Conservation (phyloP, 2,329 filamentous ascomycete genomes). For the Arthrobotrys sinensis region DNA sequence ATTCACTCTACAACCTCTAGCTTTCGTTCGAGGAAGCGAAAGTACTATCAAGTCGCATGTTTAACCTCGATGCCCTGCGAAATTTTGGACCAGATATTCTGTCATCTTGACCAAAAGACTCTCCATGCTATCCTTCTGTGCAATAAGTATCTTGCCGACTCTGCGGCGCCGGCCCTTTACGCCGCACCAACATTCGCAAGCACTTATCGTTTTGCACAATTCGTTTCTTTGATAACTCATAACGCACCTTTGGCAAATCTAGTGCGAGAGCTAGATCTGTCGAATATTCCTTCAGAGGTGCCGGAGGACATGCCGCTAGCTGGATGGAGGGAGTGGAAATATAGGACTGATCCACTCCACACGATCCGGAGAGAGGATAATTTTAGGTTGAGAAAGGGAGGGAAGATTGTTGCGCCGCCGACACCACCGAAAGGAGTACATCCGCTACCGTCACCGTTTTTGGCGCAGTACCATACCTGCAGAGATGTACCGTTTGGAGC, state of each 20-base stretch:
- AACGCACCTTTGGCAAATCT: conserved; percentile 63
- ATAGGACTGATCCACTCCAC: conserved; percentile 62
- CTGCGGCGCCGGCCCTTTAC: conserved; percentile 63
- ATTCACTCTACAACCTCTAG: conserved; percentile 63
- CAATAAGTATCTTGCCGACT: conserved; percentile 63
- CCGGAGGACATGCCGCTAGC: conserved; percentile 63
- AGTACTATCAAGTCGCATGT: conserved; percentile 63
- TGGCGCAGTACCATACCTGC: conserved; percentile 63
- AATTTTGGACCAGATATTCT: conserved; percentile 64
- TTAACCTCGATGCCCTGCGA: conserved; percentile 64
- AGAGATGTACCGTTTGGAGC: conserved; percentile 64
- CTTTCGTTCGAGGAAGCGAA: conserved; percentile 63
- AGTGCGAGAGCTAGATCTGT: conserved; percentile 64
- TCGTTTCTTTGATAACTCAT: conserved; percentile 64
- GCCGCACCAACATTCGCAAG: conserved; percentile 62
- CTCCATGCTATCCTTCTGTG: conserved; percentile 63
- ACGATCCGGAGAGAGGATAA: conserved; percentile 59
- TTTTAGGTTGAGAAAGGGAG: conserved; percentile 40
- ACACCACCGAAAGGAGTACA: conserved; percentile 50
- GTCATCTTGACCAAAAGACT: conserved; percentile 63
- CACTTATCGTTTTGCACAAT: conserved; percentile 65
- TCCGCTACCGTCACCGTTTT: conserved; percentile 63
- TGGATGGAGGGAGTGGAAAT: conserved; percentile 65
- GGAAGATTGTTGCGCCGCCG: conserved; percentile 24
- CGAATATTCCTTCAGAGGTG: conserved; percentile 56